A percentile compares a stretch with the other conserved stretches of the same genome.
phyloP scores from a whole-genome alignment of 202 grass and related monocot genomes.

The Sporobolus alterniflorus region DNA sequence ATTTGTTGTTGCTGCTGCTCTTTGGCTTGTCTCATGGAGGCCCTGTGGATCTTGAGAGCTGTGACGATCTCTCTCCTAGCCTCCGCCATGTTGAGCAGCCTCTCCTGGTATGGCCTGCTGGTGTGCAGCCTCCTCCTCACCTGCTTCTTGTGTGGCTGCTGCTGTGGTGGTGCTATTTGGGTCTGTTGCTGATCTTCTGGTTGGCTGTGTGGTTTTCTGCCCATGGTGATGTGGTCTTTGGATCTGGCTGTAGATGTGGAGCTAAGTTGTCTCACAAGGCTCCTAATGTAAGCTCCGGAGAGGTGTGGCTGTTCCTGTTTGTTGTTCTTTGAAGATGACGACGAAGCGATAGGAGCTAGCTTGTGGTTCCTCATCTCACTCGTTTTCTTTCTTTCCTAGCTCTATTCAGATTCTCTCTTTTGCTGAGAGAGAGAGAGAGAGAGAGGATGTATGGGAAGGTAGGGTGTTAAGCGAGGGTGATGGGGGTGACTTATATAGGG shows the following conservation, averaged over 20 bases:
- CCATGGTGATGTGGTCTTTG: conserved; percentile 51
- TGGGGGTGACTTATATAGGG: conserved; percentile 60
- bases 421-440: conserved; percentile 35
- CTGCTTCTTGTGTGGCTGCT: conserved; percentile 88
- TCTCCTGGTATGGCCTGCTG: conserved; percentile 89
- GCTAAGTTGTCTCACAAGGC: conserved; percentile 91
- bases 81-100: conserved; percentile 95
- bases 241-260: conserved; percentile 60
- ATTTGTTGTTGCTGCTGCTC: conserved; percentile 68
- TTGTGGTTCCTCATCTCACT: conserved; percentile 59
- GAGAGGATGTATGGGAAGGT: conserved; percentile 17
- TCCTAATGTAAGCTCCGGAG: conserved; percentile 93
- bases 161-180: conserved; percentile 38
- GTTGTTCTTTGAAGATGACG: conserved; percentile 54
- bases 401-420: conserved; percentile 27
- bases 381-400: background rate
- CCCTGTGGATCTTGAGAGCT: conserved; percentile 91
- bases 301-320: conserved; percentile 69
- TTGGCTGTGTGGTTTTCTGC: conserved; percentile 46
- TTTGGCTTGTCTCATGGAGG: conserved; percentile 92
- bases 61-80: conserved; percentile 93
- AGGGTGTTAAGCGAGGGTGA: conserved; percentile 39
- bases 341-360: conserved; percentile 53
- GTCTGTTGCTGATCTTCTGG: conserved; percentile 27
- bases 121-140: conserved; percentile 94